Percentiles rank a stretch among this genome's conserved stretches.
Conservation (phyloP, 108 stramenopile genomes). For the Nitzschia sp. region DNA sequence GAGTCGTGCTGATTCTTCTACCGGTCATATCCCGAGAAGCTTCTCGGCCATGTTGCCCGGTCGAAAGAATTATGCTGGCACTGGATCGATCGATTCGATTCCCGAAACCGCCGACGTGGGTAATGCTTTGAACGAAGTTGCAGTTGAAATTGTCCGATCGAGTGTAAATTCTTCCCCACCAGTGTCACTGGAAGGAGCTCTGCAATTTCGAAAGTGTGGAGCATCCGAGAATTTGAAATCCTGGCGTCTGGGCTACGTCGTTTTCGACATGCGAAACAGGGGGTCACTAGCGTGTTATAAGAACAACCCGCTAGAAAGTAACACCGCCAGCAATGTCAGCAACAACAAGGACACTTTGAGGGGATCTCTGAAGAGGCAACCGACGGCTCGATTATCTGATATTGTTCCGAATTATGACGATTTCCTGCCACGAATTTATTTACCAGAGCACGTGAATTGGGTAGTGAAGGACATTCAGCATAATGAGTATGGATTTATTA, state of each 20-base stretch:
- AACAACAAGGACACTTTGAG: not conserved
- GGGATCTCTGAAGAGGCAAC: not conserved
- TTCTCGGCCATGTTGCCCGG: too few relatives aligned
- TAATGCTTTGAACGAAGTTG: too few relatives aligned
- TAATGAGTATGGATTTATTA: slow-evolving; percentile 26
- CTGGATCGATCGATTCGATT: too few relatives aligned
- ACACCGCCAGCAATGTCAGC: not conserved
- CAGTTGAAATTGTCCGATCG: too few relatives aligned
- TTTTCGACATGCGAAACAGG: slow-evolving; percentile 19
- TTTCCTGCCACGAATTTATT: slow-evolving; percentile 10
- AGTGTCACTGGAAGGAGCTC: slow-evolving; percentile 10
- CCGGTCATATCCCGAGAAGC: too few relatives aligned
- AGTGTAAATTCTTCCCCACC: slow-evolving; percentile 3
- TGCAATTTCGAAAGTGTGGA: slow-evolving; percentile 8
- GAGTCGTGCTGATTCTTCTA: too few relatives aligned
- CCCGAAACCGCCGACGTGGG: too few relatives aligned
- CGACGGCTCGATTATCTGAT: not conserved
- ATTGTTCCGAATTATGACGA: not conserved
- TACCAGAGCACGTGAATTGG: slow-evolving; percentile 30
- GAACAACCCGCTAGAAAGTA: not conserved
- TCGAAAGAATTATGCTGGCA: too few relatives aligned
- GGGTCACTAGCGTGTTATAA: slow-evolving; percentile 17
- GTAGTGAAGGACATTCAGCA: slow-evolving; percentile 41
- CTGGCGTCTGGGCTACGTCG: slow-evolving; percentile 7
- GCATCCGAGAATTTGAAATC: not conserved